Percentiles rank a stretch among this genome's conserved stretches.
These are phyloP conservation scores for Wickerhamiella hasegawae DNA, from an alignment of 805 yeast genomes.

Conservation along the genomic window DNA sequence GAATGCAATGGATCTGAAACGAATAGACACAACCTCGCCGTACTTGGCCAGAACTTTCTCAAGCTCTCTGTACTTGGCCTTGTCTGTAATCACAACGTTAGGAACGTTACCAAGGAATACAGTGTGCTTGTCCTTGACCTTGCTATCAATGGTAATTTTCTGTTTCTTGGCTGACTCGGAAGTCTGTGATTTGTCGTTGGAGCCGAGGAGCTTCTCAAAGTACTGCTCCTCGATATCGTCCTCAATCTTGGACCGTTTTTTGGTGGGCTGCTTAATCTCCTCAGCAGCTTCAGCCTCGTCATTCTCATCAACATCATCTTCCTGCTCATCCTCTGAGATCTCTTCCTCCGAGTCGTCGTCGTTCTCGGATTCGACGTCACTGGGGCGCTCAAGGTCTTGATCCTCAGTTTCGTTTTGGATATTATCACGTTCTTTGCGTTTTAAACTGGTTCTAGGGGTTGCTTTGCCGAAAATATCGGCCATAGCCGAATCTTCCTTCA, in stretches of 20 bases:
- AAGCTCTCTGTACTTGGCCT: constrained; percentile 43
- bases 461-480: constrained; percentile 3
- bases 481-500: constrained; percentile 1
- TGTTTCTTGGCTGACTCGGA: constrained; percentile 6
- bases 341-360: no score
- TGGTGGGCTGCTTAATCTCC: neutral
- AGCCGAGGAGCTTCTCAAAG: constrained; percentile 32
- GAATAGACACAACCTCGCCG: constrained; percentile 52
- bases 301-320: neutral
- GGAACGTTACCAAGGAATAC: constrained; percentile 80
- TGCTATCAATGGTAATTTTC: constrained; percentile 28
- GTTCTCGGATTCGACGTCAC: no score
- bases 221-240: constrained; percentile 31
- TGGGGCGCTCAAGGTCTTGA: no score
- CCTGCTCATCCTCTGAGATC: neutral
- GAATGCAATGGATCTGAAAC: constrained; percentile 87
- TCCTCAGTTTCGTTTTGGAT: no score
- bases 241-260: constrained; percentile 15
- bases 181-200: constrained; percentile 17
- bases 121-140: constrained; percentile 70
- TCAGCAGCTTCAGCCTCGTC: neutral
- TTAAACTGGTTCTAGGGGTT: neutral
- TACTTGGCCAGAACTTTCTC: constrained; percentile 36
- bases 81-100: constrained; percentile 44
- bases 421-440: neutral